phyloP scores from a whole-genome alignment of 2,329 filamentous ascomycete species.

The Phoma sp. region DNA sequence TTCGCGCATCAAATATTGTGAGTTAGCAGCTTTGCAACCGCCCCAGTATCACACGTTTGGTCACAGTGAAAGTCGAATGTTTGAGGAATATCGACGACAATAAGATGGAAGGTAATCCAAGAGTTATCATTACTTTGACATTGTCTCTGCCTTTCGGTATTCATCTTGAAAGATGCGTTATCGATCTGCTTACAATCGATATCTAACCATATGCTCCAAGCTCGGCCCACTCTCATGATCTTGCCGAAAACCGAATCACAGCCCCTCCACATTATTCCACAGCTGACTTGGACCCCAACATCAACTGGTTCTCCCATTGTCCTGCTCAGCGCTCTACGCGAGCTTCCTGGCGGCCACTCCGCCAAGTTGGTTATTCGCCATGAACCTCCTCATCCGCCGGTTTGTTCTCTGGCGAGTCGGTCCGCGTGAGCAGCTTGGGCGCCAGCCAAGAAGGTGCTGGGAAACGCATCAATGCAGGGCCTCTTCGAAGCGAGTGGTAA shows the following conservation, averaged over 20 bases:
- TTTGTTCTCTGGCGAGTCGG: conserved; percentile 27
- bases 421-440: conserved; percentile 22
- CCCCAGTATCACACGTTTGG: no score
- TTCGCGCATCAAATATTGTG: no score
- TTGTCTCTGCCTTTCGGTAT: not conserved
- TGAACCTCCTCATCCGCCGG: conserved; percentile 4
- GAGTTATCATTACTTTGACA: not conserved
- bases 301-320: not conserved
- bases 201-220: conserved; percentile 16
- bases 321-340: conserved; percentile 1
- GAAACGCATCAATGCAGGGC: conserved; percentile 17
- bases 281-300: conserved; percentile 1
- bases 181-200: conserved; percentile 17
- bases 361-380: conserved; percentile 9
- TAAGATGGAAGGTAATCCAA: no score
- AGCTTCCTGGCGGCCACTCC: conserved; percentile 1
- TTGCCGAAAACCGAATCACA: conserved; percentile 1
- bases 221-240: conserved; percentile 10
- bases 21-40: no score
- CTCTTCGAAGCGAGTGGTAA: conserved; percentile 19
- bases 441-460: conserved; percentile 26
- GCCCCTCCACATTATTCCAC: conserved; percentile 12
- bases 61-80: no score
- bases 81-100: no score
- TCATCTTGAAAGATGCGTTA: conserved; percentile 1